Evolutionary conservation across 1,284 basidiomycete genomes (phyloP).

Genomic region (Ustilago tritici): DNA sequence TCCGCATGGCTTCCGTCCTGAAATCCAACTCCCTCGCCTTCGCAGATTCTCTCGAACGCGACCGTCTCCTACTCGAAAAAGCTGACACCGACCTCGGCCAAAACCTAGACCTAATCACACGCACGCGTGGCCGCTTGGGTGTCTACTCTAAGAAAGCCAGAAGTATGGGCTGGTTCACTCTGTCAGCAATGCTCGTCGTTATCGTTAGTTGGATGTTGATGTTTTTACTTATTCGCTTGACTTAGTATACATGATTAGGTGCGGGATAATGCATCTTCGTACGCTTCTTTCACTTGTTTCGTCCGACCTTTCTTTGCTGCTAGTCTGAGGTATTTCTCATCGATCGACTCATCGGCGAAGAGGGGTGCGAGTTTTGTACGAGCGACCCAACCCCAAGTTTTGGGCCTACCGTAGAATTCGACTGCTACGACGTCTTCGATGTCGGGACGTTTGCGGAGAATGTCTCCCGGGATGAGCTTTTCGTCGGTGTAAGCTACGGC

Average conservation of each 20-base stretch:
- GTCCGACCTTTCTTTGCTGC: slow-evolving; percentile 21
- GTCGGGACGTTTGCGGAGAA: slow-evolving; percentile 2
- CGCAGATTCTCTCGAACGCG: slow-evolving; percentile 65
- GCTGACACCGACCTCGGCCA: slow-evolving; percentile 52
- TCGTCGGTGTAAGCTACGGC: slow-evolving; percentile 19
- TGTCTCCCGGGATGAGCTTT: slow-evolving; percentile 1
- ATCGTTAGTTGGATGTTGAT: slow-evolving; percentile 65
- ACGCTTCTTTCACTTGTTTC: slow-evolving; percentile 31
- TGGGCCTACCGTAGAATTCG: slow-evolving; percentile 28
- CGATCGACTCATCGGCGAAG: slow-evolving; percentile 15
- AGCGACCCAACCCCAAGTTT: slow-evolving; percentile 27
- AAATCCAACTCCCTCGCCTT: slow-evolving; percentile 65
- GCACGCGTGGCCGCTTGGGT: slow-evolving; percentile 65
- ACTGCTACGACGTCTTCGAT: slow-evolving; percentile 18
- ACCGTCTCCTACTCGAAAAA: slow-evolving; percentile 63
- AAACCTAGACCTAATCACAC: slow-evolving; percentile 67
- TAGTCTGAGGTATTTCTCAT: slow-evolving; percentile 29
- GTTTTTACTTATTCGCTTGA: slow-evolving; percentile 67
- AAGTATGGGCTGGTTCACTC: slow-evolving; percentile 68
- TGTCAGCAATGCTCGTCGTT: slow-evolving; percentile 59
- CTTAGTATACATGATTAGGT: slow-evolving; percentile 30
- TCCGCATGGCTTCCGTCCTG: slow-evolving; percentile 66
- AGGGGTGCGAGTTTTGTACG: slow-evolving; percentile 14
- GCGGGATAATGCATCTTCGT: slow-evolving; percentile 19
- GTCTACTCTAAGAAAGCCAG: slow-evolving; percentile 63